Evolutionary conservation across 2,329 filamentous ascomycete species (phyloP), one percentile per base, ranked within the genome.

Genomic region (Arthrobotrys conoides): DNA sequence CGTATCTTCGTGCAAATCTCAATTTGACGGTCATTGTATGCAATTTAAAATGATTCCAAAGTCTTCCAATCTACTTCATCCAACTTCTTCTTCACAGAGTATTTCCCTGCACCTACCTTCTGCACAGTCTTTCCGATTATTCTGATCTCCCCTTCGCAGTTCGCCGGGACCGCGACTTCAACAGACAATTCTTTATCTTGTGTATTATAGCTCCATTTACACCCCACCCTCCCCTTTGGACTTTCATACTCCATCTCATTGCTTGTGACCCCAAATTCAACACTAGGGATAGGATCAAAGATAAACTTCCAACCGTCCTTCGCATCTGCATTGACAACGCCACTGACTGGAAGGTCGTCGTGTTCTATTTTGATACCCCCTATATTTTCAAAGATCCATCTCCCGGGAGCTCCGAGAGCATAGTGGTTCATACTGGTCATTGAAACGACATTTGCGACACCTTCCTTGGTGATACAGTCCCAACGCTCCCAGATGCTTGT

Each of bases 341-440:
- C 57, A 5, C 57, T 44, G 12, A 61, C 57, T 0, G 57, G 57
- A 8, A 61, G 57, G 51, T 63, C 63, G 12, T 64, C 44, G 20
- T 55, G 38, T 24, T 64, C 53, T 0, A 85, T 84, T 0, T 83
- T 83, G 0, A 87, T 81, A 0, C 86, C 86, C 1, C 85, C 86
- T 12, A 87, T 83, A 4, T 83, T 83, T 30, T 84, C 82, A 71
- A 87, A 85, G 22, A 87, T 84, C 86, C 86, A 88, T 73, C 86
- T 84, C 0, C 84, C 86, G 0, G 88, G 85, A 0, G 86, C 85
- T 0, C 87, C 86, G 18, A 87, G 85, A 0, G 87, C 85, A 67
- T 88, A 88, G 79, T 88, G 86, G 27, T 88, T 87, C 77, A 87
- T 87, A 18, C 86, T 87, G 0, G 86, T 87, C 87, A 88, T 88